Percentiles rank a stretch among this genome's conserved stretches.
Evolutionary conservation across 352 stramenopile species (phyloP).

Genomic region (Aphanomyces astaci): DNA sequence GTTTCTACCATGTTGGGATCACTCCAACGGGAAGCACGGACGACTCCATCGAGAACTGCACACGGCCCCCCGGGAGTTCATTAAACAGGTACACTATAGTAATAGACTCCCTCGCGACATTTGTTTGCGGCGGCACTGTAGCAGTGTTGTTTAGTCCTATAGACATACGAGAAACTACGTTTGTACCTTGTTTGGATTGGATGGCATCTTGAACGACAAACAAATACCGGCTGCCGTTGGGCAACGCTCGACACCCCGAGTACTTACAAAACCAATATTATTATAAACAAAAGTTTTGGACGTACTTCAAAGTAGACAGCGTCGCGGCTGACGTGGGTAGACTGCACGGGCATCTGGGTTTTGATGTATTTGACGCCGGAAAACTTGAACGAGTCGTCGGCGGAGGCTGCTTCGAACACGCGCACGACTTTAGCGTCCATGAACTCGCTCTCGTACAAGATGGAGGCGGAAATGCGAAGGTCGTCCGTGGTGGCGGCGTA

Average conservation of each 20-base stretch:
- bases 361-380: constrained; percentile 20
- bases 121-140: background rate
- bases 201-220: constrained; percentile 11
- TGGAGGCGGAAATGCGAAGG: constrained; percentile 3
- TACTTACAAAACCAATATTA: background rate
- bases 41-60: background rate
- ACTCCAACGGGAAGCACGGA: background rate
- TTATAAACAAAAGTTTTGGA: background rate
- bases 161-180: too few species aligned
- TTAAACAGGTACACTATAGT: constrained; percentile 1
- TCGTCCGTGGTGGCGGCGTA: constrained; percentile 3
- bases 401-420: background rate
- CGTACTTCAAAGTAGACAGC: constrained; percentile 8
- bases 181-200: background rate
- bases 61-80: background rate
- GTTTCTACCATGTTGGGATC: constrained; percentile 1
- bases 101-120: background rate
- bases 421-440: constrained; percentile 6
- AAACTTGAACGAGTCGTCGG: constrained; percentile 10
- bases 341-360: background rate
- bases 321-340: constrained; percentile 4
- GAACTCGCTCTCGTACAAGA: constrained; percentile 19
- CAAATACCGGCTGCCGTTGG: background rate
- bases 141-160: too few species aligned
- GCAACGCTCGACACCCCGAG: background rate